Evolutionary conservation across 139 green algal genomes (phyloP).

Genomic region (Volvox africanus): DNA sequence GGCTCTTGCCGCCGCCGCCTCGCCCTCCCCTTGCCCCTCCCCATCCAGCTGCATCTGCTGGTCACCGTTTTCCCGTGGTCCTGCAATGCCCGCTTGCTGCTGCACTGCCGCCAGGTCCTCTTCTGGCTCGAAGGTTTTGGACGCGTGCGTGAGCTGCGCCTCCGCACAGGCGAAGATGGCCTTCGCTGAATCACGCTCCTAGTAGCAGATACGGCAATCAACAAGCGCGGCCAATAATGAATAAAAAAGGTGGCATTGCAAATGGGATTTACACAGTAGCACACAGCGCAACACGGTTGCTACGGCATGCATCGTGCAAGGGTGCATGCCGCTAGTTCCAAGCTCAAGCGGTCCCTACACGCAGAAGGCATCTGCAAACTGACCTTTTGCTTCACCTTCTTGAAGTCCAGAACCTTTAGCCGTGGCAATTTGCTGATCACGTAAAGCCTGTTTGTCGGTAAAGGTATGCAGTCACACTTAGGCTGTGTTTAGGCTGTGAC

Average conservation of each 20-base stretch:
- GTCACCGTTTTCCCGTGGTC: not conserved
- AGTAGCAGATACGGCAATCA: not conserved
- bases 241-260: too few species aligned
- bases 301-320: too few species aligned
- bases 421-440: slow-evolving; percentile 80
- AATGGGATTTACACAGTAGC: too few species aligned
- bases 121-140: slow-evolving; percentile 82
- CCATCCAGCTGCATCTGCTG: slow-evolving; percentile 9
- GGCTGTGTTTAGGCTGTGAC: too few species aligned
- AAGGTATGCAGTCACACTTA: too few species aligned
- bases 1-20: slow-evolving; percentile 31
- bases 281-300: too few species aligned
- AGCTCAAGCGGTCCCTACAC: not conserved
- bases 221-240: too few species aligned
- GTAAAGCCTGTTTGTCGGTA: slow-evolving; percentile 78
- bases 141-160: slow-evolving; percentile 54
- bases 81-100: slow-evolving; percentile 35
- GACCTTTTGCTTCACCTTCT: slow-evolving; percentile 93
- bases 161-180: slow-evolving; percentile 70
- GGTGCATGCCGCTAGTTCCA: too few species aligned
- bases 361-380: not conserved
- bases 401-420: slow-evolving; percentile 95
- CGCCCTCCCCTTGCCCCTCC: slow-evolving; percentile 9
- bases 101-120: slow-evolving; percentile 74
- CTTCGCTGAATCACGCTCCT: slow-evolving; percentile 83